phyloP scores from a whole-genome alignment of 768 basidiomycete species.

The Austroboletus eburneus region DNA sequence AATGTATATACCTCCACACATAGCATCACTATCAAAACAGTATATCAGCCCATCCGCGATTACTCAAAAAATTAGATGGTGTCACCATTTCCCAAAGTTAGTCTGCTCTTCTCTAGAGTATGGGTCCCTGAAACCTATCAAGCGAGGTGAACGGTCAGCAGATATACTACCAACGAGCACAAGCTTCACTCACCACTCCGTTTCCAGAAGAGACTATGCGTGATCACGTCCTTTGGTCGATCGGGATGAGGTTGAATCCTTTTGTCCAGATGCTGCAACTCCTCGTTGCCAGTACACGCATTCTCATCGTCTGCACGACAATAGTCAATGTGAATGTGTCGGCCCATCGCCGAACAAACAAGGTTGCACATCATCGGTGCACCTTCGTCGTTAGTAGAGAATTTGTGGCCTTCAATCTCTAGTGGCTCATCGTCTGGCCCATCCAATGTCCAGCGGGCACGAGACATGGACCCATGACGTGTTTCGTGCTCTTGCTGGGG shows the following conservation, averaged over 20 bases:
- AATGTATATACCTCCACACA: conserved; percentile 42
- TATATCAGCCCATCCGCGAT: not conserved
- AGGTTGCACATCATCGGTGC: conserved; percentile 64
- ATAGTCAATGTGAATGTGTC: conserved; percentile 55
- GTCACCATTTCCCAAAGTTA: conserved; percentile 51
- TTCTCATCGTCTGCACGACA: conserved; percentile 41
- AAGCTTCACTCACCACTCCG: conserved; percentile 41
- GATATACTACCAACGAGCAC: not conserved
- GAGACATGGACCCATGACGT: conserved; percentile 59
- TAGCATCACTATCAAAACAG: conserved; percentile 38
- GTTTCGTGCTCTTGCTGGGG: conserved; percentile 51
- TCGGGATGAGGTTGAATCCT: conserved; percentile 44
- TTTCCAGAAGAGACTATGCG: conserved; percentile 53
- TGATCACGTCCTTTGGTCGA: conserved; percentile 48
- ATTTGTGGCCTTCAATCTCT: conserved; percentile 54
- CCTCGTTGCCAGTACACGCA: conserved; percentile 37
- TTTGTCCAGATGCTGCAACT: conserved; percentile 42
- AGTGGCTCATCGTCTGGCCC: conserved; percentile 45
- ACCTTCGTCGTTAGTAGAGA: conserved; percentile 50
- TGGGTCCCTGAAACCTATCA: conserved; percentile 57
- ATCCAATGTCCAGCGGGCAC: conserved; percentile 53
- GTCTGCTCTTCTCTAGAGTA: conserved; percentile 54
- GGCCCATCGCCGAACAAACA: conserved; percentile 49
- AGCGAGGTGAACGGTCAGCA: not conserved
- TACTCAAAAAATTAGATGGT: not conserved